Evolutionary conservation across 345 rosid genomes (phyloP).

Genomic region (Tarenaya hassleriana): DNA sequence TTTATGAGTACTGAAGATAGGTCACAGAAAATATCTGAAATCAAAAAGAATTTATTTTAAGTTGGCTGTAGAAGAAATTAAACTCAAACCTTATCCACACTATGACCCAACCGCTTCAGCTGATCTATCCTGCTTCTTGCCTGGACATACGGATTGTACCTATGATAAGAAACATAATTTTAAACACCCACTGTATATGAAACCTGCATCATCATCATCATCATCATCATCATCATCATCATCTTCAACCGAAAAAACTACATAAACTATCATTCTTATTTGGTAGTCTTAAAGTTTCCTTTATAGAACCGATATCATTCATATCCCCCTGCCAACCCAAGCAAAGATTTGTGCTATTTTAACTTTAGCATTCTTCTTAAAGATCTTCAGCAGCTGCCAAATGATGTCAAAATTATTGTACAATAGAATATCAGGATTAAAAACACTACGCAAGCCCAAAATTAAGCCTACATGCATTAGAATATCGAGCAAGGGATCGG

Average conservation of each 20-base stretch:
- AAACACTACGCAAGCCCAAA: background rate
- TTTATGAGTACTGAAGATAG: slow-evolving; percentile 3
- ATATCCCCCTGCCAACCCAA: background rate
- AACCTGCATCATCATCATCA: background rate
- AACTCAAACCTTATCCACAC: slow-evolving; percentile 79
- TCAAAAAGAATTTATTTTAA: background rate
- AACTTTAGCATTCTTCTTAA: slow-evolving; percentile 3
- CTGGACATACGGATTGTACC: slow-evolving; percentile 96
- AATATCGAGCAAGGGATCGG: background rate
- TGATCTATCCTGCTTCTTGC: slow-evolving; percentile 99
- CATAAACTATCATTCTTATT: background rate
- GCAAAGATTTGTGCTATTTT: background rate
- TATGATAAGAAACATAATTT: slow-evolving; percentile 24
- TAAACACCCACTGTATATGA: background rate
- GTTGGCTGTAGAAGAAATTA: background rate
- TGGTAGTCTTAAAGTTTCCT: background rate
- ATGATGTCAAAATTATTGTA: background rate
- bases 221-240: no score
- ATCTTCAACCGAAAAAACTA: background rate
- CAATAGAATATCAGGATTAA: background rate
- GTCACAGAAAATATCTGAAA: no score
- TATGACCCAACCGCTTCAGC: slow-evolving; percentile 96
- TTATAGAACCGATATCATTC: background rate
- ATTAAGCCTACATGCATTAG: no score
- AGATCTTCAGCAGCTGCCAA: background rate